Evolutionary conservation across 2,329 filamentous ascomycete species (phyloP).

Genomic region (Parafenestella ontariensis): DNA sequence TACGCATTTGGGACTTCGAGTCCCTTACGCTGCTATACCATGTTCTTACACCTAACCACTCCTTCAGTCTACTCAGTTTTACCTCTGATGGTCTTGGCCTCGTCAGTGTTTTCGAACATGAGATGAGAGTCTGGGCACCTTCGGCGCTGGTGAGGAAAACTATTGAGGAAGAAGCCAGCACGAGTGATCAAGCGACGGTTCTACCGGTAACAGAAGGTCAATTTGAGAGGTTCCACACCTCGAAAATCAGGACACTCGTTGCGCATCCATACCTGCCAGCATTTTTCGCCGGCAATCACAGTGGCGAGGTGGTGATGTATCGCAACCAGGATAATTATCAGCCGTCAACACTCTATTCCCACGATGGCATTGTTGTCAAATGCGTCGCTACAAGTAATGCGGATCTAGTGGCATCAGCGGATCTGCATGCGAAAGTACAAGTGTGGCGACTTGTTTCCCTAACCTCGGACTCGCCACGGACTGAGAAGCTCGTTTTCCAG

Average conservation of each 20-base stretch:
- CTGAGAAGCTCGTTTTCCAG: neutral
- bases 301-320: neutral
- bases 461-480: neutral
- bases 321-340: neutral
- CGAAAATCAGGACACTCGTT: neutral
- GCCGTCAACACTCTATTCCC: neutral
- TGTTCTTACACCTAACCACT: neutral
- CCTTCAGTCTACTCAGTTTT: neutral
- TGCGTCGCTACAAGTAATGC: neutral
- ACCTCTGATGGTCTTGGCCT: neutral
- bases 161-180: neutral
- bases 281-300: neutral
- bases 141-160: neutral
- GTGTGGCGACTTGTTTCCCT: neutral
- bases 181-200: neutral
- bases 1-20: conserved; percentile 3
- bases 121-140: conserved; percentile 1
- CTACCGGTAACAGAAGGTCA: conserved; percentile 4
- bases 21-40: conserved; percentile 1
- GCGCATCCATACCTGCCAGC: neutral
- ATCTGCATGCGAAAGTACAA: neutral
- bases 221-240: conserved; percentile 1
- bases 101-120: neutral
- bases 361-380: neutral
- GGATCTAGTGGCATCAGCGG: conserved; percentile 1